Percentiles rank a stretch among this genome's conserved stretches.
Evolutionary conservation across 2,329 filamentous ascomycete species (phyloP).

Genomic region (Epichloe sibirici): DNA sequence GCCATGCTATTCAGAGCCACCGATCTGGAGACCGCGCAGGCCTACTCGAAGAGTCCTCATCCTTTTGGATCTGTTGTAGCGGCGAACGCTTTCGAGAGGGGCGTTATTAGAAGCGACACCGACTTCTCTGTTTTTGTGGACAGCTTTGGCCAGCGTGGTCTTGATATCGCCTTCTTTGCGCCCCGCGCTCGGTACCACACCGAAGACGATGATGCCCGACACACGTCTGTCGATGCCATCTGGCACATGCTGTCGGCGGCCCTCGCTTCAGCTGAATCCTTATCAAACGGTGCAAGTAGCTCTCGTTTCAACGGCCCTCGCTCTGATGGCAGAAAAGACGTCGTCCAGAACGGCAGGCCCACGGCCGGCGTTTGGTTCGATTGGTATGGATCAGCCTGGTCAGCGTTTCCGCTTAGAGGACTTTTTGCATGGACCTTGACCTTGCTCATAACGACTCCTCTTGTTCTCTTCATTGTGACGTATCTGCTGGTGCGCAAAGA

Average conservation of each 20-base stretch:
- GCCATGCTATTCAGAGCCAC: slow-evolving; percentile 81
- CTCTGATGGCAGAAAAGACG: slow-evolving; percentile 41
- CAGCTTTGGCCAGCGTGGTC: slow-evolving; percentile 66
- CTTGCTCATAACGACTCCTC: slow-evolving; percentile 65
- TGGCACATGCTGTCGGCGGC: slow-evolving; percentile 95
- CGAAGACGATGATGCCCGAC: slow-evolving; percentile 69
- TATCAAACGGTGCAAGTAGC: slow-evolving; percentile 54
- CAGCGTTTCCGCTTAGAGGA: slow-evolving; percentile 65
- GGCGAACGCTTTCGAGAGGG: slow-evolving; percentile 70
- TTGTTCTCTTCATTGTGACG: slow-evolving; percentile 58
- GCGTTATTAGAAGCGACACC: slow-evolving; percentile 72
- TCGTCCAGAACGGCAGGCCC: slow-evolving; percentile 53
- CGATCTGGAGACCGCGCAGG: slow-evolving; percentile 72
- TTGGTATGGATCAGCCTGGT: slow-evolving; percentile 68
- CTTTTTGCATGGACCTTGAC: slow-evolving; percentile 83
- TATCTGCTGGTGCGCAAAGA: slow-evolving; percentile 57
- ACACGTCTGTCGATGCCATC: slow-evolving; percentile 57
- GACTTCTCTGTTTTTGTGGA: slow-evolving; percentile 79
- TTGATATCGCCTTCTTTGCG: slow-evolving; percentile 86
- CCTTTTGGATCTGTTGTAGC: slow-evolving; percentile 78
- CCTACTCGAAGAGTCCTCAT: slow-evolving; percentile 58
- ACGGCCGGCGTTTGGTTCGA: slow-evolving; percentile 85
- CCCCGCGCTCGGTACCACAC: slow-evolving; percentile 86
- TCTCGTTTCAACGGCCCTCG: slow-evolving; percentile 51
- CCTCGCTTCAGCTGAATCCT: slow-evolving; percentile 57